Conservation (phyloP, 495 filamentous ascomycete genomes). For the Annulohypoxylon bovei region DNA sequence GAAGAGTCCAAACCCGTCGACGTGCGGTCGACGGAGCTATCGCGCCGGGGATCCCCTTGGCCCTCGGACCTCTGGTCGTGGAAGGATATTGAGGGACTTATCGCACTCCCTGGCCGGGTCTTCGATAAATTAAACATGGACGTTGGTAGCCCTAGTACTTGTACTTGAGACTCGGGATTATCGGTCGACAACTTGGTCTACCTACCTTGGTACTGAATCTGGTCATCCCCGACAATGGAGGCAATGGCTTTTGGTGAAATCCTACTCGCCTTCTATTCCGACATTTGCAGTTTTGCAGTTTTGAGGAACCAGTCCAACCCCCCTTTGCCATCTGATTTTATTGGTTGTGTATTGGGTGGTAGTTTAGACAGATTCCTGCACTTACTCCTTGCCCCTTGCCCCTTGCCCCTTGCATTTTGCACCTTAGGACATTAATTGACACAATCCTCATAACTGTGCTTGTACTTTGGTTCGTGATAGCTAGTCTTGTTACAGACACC, state of each 20-base stretch:
- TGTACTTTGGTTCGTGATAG: not conserved
- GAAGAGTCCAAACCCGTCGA: conserved; percentile 27
- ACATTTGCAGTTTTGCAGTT: not conserved
- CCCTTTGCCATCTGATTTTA: not conserved
- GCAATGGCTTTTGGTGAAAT: not conserved
- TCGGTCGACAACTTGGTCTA: not conserved
- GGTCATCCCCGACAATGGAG: not conserved
- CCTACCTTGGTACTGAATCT: not conserved
- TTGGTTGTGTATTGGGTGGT: not conserved
- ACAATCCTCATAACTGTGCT: not conserved
- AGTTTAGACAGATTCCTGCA: not conserved
- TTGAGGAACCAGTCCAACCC: not conserved
- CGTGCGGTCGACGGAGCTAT: conserved; percentile 32
- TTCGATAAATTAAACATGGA: not conserved
- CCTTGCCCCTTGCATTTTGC: not conserved
- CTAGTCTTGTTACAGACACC: not conserved
- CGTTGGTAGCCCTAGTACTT: not conserved
- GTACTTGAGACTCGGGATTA: not conserved
- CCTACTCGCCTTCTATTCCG: not conserved
- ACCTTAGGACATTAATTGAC: not conserved
- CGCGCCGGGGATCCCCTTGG: not conserved
- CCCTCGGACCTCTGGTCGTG: conserved; percentile 15
- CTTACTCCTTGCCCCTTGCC: not conserved
- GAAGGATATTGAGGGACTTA: conserved; percentile 4
- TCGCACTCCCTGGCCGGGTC: not conserved